Base-by-base conservation (phyloP, 768 basidiomycete genomes). In the Pleurotus djamor region DNA sequence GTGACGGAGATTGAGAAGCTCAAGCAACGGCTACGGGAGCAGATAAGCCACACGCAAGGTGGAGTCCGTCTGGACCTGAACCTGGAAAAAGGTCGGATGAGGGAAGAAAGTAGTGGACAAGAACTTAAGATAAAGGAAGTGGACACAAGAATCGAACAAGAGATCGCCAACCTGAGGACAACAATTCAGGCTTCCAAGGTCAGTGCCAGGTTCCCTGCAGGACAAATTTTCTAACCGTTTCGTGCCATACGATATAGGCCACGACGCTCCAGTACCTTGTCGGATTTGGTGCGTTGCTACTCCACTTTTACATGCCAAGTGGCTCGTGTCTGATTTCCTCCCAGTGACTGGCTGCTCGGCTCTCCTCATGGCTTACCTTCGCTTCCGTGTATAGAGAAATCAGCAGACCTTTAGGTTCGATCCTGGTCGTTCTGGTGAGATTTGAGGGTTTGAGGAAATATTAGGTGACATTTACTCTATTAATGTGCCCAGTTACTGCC, bases 81-180 rank as follows among this genome's bases (percentile, higher is more conserved):
- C 73, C 75, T 98, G 28, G 96, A 99, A 78, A 98, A 98, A 73
- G 94, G 94, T 1, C 82, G 96, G 48, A 92, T 98, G 79, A 79
- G 96, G 55, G 96, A 98, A 69, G 96, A 98, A 78, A 88, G 87
- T 64, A 89, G 86, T 64, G 86, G 87, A 43, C 93, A 98, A 67
- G 95, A 97, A 67, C 77, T 96, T 55, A 98, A 98, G 84, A 92
- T 98, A 68, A 94, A 94, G 71, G 96, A 99, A 71, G 95, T 98
- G 14, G 96, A 98, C 67, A 98, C 96, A 3, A 77, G 92, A 69
- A 98, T 98, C 64, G 96, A 99, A 72, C 92, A 92, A 69, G 95
- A 98, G 74, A 96, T 96, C 68, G 93, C 94, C 7, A 86, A 85
- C 2, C 71, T 97, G 56, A 79, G 91, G 58, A 96, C 92, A 1